Evolutionary conservation across 805 yeast genomes (phyloP).

Genomic region (Saturnispora besseyi): DNA sequence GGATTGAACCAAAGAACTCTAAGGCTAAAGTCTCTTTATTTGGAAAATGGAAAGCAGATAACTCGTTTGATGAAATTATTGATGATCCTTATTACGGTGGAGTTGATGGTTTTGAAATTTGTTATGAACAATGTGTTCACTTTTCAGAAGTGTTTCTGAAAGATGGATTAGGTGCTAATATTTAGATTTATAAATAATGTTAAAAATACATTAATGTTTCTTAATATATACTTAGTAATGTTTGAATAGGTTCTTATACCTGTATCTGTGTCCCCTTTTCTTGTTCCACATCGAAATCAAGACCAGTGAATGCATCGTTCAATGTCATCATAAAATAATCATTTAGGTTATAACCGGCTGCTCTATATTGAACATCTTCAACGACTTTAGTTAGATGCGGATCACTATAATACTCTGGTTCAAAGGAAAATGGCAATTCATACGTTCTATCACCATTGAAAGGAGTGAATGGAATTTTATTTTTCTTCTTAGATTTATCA

Average conservation of each 20-base stretch:
- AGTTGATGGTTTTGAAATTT: constrained; percentile 66
- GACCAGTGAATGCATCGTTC: constrained; percentile 83
- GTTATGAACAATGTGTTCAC: constrained; percentile 64
- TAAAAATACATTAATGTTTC: neutral
- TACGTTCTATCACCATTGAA: constrained; percentile 80
- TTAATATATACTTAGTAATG: neutral
- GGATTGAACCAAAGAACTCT: constrained; percentile 42
- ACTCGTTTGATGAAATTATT: constrained; percentile 45
- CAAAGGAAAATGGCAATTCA: constrained; percentile 37
- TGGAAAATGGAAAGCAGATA: constrained; percentile 69
- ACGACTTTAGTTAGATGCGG: constrained; percentile 39
- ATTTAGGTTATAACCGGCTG: constrained; percentile 76
- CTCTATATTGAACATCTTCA: constrained; percentile 57
- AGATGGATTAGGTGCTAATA: constrained; percentile 28
- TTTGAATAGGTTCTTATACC: neutral
- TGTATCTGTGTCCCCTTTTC: constrained; percentile 31
- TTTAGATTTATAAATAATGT: neutral
- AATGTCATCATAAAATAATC: constrained; percentile 66
- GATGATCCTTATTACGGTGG: constrained; percentile 95
- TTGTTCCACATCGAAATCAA: constrained; percentile 67
- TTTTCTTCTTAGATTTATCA: constrained; percentile 18
- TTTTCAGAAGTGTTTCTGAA: constrained; percentile 66
- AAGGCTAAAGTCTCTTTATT: constrained; percentile 51
- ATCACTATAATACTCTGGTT: constrained; percentile 41
- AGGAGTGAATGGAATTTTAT: constrained; percentile 71